Base-by-base conservation (phyloP, 176 grass and related monocot genomes). In the Ampelocalamus luodianensis region DNA sequence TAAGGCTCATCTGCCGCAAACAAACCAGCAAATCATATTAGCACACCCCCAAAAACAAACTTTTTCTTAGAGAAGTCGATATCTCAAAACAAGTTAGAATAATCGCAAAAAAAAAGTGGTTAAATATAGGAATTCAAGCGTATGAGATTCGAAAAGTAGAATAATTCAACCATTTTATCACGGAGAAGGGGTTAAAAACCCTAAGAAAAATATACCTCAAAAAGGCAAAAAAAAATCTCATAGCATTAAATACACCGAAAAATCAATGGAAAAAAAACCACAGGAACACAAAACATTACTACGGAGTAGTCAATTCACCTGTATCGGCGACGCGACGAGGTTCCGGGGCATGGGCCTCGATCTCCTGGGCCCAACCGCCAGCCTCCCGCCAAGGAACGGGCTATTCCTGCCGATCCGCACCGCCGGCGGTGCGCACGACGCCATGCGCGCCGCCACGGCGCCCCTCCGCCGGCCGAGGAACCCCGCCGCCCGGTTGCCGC, bases 1-100 rank as follows among this genome's bases (percentile, higher is more conserved):
- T 17, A 67, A 96, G 90, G 53, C 83, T 90, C 90, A 89, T 94
- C 93, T 99, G 86, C 23, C 16, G 20, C 24, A 18, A 29, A 7
- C n/a, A 72, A 45, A 56, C 64, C 37, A 58, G 14, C 50, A 77
- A 5, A 77, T 40, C 53, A 68, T 69, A 77, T 85, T 46, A 80
- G 72, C 5, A 64, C 29, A 37, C 5, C 6, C 6, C 22, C 7
- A 39, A 49, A 50, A 51, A 43, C 42, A 61, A 63, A 75, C 4
- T 11, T 42, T 42, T 39, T 46, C 8, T 24, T 3, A 13, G 20
- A 23, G 3, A 44, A 70, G 20, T 23, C 5, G 0, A 37, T 45
- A 22, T 23, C 9, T 59, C 1, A 40, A 72, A 44, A 59, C 42
- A 36, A 45, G 43, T 23, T 50, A 3, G 0, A 3, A 66, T 20